Conservation (phyloP, 208 protist genomes). For the Endotrypanum monterogeii region DNA sequence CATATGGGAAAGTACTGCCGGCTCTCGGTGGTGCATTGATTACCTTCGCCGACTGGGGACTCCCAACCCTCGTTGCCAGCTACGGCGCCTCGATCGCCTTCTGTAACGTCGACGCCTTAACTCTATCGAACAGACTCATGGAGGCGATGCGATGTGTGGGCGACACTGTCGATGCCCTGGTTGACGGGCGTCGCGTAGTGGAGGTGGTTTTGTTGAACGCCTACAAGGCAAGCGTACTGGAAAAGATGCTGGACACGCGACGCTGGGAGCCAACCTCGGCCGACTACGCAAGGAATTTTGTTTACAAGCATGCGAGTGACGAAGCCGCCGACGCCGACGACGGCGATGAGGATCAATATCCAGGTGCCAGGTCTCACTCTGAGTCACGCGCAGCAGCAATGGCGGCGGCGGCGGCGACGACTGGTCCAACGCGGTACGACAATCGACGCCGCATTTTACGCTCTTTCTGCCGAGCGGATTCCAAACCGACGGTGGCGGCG, state of each 20-base stretch:
- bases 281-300: conserved; percentile 13
- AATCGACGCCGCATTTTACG: neutral
- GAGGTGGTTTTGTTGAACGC: conserved; percentile 72
- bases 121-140: conserved; percentile 35
- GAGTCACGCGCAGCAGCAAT: neutral
- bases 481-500: neutral
- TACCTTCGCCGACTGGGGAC: conserved; percentile 43
- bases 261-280: conserved; percentile 54
- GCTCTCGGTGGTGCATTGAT: conserved; percentile 30
- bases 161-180: conserved; percentile 33
- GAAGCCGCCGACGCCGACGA: neutral
- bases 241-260: conserved; percentile 42
- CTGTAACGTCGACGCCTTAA: conserved; percentile 15
- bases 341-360: neutral
- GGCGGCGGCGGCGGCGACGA: no score
- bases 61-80: conserved; percentile 37
- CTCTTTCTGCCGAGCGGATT: neutral
- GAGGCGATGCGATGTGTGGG: conserved; percentile 43
- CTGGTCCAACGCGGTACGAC: neutral
- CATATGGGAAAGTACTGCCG: conserved; percentile 39
- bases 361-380: neutral
- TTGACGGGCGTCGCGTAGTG: conserved; percentile 46
- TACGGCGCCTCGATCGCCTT: conserved; percentile 36
- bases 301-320: neutral
- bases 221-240: conserved; percentile 74